phyloP scores from a whole-genome alignment of 2,329 filamentous ascomycete genomes.

The Pezicula neosporulosa region DNA sequence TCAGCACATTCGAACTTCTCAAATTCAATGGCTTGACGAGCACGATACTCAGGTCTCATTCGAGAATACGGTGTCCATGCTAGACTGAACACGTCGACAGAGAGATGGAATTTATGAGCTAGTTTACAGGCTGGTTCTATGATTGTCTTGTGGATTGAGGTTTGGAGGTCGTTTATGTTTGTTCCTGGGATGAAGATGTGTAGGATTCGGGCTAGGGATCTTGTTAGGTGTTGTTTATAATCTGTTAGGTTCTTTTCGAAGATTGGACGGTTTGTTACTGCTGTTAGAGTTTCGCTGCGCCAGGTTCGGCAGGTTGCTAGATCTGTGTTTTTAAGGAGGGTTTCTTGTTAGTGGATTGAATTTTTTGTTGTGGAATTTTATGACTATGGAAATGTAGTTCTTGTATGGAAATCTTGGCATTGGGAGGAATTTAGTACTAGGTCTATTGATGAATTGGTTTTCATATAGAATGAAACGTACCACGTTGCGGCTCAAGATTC shows the following conservation, averaged over 20 bases:
- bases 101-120: constrained; percentile 12
- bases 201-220: constrained; percentile 3
- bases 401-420: too few relatives aligned
- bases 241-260: neutral
- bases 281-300: constrained; percentile 8
- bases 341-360: too few relatives aligned
- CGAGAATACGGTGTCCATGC: constrained; percentile 1
- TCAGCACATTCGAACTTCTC: constrained; percentile 4
- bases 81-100: constrained; percentile 9
- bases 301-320: constrained; percentile 4
- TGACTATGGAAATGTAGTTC: too few relatives aligned
- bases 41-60: neutral
- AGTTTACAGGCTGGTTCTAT: constrained; percentile 10
- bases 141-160: constrained; percentile 3
- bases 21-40: constrained; percentile 1
- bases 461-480: too few relatives aligned
- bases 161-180: neutral
- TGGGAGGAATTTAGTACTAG: neutral
- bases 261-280: constrained; percentile 3
- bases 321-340: too few relatives aligned
- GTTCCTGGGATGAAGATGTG: constrained; percentile 5
- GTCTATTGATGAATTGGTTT: too few relatives aligned
- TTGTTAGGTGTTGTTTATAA: neutral
- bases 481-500: constrained; percentile 8
- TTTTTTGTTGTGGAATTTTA: neutral